phyloP scores from a whole-genome alignment of 2,329 filamentous ascomycete species.

The Coniochaeta sp. region DNA sequence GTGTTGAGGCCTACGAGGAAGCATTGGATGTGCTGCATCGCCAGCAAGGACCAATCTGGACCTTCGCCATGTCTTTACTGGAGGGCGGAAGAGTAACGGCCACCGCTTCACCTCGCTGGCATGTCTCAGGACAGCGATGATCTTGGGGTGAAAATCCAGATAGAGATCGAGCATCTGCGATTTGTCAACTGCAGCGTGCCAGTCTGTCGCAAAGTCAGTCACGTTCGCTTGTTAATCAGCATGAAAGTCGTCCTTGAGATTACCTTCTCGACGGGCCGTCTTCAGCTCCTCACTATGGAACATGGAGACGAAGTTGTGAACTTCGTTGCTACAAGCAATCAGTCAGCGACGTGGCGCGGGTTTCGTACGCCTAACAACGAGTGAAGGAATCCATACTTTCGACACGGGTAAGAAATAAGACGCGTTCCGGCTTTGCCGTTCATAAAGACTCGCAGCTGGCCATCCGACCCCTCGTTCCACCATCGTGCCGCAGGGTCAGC shows the following conservation, averaged over 20 bases:
- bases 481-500: constrained; percentile 21
- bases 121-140: not conserved
- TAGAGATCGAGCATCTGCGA: not conserved
- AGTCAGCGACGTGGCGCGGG: not conserved
- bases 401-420: constrained; percentile 22
- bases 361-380: not conserved
- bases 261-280: not conserved
- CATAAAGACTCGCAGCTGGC: constrained; percentile 16
- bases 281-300: not conserved
- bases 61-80: not conserved
- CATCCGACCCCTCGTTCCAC: constrained; percentile 20
- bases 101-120: not conserved
- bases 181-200: not conserved
- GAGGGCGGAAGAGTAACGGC: not conserved
- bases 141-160: not conserved
- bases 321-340: constrained; percentile 14
- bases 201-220: not conserved
- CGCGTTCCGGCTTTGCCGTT: constrained; percentile 15
- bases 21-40: constrained; percentile 1
- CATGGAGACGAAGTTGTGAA: constrained; percentile 2
- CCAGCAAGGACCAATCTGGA: not conserved
- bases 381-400: constrained; percentile 7
- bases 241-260: not conserved
- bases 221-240: not conserved
- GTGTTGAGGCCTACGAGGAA: not conserved